phyloP scores from a whole-genome alignment of 2,329 filamentous ascomycete species.

The Helminthosporium solani region DNA sequence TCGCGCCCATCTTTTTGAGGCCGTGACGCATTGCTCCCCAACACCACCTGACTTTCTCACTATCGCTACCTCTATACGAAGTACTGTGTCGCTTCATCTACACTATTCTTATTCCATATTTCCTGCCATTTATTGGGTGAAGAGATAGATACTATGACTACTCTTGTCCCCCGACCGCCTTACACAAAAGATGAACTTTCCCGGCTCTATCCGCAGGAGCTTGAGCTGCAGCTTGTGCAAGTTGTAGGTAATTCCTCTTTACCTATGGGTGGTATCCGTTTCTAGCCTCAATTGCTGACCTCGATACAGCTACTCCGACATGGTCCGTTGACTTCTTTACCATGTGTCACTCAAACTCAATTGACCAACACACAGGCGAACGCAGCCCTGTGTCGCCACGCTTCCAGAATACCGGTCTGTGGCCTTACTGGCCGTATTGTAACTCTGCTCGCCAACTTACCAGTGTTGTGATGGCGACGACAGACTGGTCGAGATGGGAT shows the following conservation, averaged over 20 bases:
- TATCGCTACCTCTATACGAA: too few species aligned
- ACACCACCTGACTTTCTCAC: not conserved
- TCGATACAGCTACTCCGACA: constrained; percentile 40
- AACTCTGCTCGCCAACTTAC: constrained; percentile 70
- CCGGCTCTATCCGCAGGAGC: constrained; percentile 73
- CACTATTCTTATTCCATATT: too few species aligned
- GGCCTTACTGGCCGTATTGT: constrained; percentile 82
- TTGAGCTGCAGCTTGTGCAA: constrained; percentile 88
- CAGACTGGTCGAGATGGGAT: constrained; percentile 57
- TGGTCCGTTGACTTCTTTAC: constrained; percentile 25
- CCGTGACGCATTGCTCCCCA: not conserved
- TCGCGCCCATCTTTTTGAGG: too few species aligned
- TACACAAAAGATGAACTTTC: constrained; percentile 81
- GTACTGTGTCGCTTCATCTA: too few species aligned
- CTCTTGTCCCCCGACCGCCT: constrained; percentile 68
- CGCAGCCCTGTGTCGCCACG: constrained; percentile 84
- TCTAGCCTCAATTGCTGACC: not conserved
- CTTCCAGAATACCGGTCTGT: constrained; percentile 66
- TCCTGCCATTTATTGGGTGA: too few species aligned
- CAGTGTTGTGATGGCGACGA: constrained; percentile 58
- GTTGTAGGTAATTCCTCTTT: constrained; percentile 53
- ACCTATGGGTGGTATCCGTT: too few species aligned
- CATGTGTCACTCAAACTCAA: not conserved
- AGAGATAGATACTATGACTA: constrained; percentile 69
- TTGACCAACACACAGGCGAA: constrained; percentile 52